phyloP scores from a whole-genome alignment of 148 eudicot genomes.

The Amaranthus palmeri region DNA sequence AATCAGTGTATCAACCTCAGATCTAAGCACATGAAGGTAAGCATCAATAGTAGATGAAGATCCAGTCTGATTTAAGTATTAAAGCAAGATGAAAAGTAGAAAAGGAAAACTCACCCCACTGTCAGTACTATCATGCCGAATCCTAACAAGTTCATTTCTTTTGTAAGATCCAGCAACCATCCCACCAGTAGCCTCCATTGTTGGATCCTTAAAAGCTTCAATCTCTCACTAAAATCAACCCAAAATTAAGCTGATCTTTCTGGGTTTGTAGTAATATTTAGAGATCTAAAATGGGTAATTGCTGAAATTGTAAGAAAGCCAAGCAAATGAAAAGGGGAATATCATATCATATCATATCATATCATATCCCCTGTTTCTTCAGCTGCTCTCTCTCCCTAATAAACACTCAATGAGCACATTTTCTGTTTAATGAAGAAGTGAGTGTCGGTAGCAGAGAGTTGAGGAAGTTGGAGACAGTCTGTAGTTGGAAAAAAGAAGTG shows the following conservation, averaged over 20 bases:
- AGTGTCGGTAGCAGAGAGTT: too few species aligned
- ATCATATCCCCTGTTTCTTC: slow-evolving; percentile 12
- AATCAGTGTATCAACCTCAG: slow-evolving; percentile 3
- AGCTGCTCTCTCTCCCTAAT: neutral
- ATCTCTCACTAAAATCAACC: slow-evolving; percentile 1
- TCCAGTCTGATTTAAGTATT: neutral
- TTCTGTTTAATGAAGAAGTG: too few species aligned
- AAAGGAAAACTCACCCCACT: slow-evolving; percentile 48
- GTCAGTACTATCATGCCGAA: slow-evolving; percentile 81
- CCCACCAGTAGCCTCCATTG: slow-evolving; percentile 78
- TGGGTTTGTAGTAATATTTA: slow-evolving; percentile 8
- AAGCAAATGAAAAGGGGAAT: slow-evolving; percentile 14
- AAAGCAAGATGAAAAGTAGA: slow-evolving; percentile 6
- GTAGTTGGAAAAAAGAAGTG: neutral
- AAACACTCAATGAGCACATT: too few species aligned
- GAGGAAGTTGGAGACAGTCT: slow-evolving; percentile 13
- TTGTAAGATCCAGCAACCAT: slow-evolving; percentile 92
- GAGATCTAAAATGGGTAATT: slow-evolving; percentile 26
- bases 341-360: neutral
- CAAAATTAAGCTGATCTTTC: neutral
- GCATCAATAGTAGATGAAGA: neutral
- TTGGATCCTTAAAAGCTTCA: neutral
- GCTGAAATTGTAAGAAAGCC: slow-evolving; percentile 12
- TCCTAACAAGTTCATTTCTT: slow-evolving; percentile 76
- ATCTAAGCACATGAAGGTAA: neutral